Conservation (phyloP, 495 filamentous ascomycete genomes). For the Sordaria brevicollis region DNA sequence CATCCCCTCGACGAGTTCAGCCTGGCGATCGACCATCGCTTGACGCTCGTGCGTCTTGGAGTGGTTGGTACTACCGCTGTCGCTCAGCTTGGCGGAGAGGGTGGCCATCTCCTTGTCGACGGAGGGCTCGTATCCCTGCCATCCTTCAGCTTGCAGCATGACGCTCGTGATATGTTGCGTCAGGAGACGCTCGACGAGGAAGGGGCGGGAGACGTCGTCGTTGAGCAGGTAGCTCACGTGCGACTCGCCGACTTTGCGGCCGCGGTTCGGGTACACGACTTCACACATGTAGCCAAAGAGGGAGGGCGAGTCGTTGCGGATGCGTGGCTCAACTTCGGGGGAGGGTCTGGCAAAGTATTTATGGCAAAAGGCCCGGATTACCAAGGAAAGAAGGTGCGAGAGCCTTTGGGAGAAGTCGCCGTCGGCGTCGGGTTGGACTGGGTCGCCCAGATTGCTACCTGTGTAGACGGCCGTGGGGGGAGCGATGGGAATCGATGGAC, state of each 20-base stretch:
- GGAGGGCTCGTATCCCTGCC: constrained; percentile 8
- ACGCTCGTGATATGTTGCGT: constrained; percentile 18
- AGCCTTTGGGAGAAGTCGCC: background rate
- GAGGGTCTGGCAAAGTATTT: background rate
- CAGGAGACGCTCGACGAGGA: constrained; percentile 21
- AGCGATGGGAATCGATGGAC: background rate
- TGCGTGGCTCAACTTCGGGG: background rate
- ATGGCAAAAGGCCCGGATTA: background rate
- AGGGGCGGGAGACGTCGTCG: constrained; percentile 14
- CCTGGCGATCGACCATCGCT: constrained; percentile 14
- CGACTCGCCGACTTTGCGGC: constrained; percentile 5
- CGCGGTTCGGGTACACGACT: constrained; percentile 4
- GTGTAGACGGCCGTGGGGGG: background rate
- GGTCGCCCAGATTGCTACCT: too few species aligned
- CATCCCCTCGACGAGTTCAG: constrained; percentile 9
- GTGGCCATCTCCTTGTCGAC: constrained; percentile 11
- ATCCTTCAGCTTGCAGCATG: constrained; percentile 16
- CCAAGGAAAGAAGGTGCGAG: background rate
- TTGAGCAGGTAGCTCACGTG: constrained; percentile 15
- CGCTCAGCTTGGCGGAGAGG: constrained; percentile 9
- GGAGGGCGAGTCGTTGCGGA: constrained; percentile 4
- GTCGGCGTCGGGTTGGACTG: too few species aligned
- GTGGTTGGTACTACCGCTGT: background rate
- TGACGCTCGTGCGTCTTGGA: constrained; percentile 16
- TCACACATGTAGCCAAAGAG: constrained; percentile 21